A percentile compares a stretch with the other conserved stretches of the same genome.
phyloP scores from a whole-genome alignment of 2,329 filamentous ascomycete species.

The Xylaria arbuscula region DNA sequence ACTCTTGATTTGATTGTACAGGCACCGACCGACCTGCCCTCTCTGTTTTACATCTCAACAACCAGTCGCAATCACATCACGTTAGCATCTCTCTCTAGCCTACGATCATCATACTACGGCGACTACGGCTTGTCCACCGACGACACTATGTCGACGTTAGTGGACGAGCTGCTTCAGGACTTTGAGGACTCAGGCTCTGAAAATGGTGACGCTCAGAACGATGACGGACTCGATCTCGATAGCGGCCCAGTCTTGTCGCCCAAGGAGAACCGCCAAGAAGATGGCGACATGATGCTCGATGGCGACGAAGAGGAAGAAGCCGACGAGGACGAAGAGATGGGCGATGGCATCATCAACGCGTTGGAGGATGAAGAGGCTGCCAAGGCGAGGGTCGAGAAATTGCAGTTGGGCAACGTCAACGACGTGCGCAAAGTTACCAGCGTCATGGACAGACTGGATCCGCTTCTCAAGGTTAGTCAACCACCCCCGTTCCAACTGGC shows the following conservation, averaged over 20 bases:
- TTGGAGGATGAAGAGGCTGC: conserved; percentile 74
- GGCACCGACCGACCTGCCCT: too few relatives aligned
- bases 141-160: conserved; percentile 82
- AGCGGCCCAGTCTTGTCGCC: conserved; percentile 55
- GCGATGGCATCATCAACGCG: conserved; percentile 60
- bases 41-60: conserved; percentile 4
- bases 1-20: too few relatives aligned
- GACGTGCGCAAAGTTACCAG: conserved; percentile 83
- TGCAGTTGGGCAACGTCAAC: conserved; percentile 77
- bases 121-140: background rate
- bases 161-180: conserved; percentile 91
- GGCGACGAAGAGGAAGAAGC: conserved; percentile 68
- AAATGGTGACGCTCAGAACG: conserved; percentile 69
- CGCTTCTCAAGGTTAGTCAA: conserved; percentile 81
- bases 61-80: background rate
- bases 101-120: background rate
- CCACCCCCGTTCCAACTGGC: conserved; percentile 43
- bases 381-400: conserved; percentile 84
- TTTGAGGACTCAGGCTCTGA: conserved; percentile 89
- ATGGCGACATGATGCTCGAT: conserved; percentile 68
- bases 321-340: conserved; percentile 69
- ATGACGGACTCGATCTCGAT: conserved; percentile 57
- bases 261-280: conserved; percentile 50
- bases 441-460: conserved; percentile 83
- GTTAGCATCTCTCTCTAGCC: background rate